Base-by-base conservation (phyloP, 2,329 filamentous ascomycete genomes). In the Epichloe coenophiala region DNA sequence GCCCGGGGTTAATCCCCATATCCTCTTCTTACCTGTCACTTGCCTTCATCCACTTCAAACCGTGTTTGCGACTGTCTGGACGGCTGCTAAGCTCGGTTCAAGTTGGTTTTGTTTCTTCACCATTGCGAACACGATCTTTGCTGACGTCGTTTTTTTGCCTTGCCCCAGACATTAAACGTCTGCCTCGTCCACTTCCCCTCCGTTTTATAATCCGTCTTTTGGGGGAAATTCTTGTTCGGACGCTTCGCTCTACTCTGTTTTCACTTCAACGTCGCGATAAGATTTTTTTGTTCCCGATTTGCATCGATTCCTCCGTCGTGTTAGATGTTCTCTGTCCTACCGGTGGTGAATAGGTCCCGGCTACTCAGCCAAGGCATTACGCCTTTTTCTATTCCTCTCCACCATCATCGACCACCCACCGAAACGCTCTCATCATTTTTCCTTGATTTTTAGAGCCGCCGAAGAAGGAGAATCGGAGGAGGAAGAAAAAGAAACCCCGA, bases 321-420 rank as follows among this genome's bases (percentile, higher is more conserved):
- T 49, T 45, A 39, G 41, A 45, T 45, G 48, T 39, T 36, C 33
- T 39, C 13, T 37, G 21, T 9, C 31, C 19, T 23, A n/a, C 15
- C 38, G 45, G 31, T 39, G 19, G 45, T 45, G 19, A 44, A 38
- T 44, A 47, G 49, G 27, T 42, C 15, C 19, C 23, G 49, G 45
- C 49, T 44, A 17, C 31, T 33, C 37, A 44, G 49, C 49, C 45
- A 51, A 44, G 49, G 40, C 45, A 21, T 39, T 15, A 19, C n/a
- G 49, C 45, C 49, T 51, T 40, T 35, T 38, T 31, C 23, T 27
- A 27, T 43, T 43, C 13, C 12, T n/a, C 23, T 6, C 12, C 13
- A 27, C 15, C 15, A n/a, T 36, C 46, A 13, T 41, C 27, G 17
- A 44, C 33, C 45, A 40, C 43, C 46, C 23, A 43, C 43, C 51